Evolutionary conservation across 441 rosid genomes (phyloP), one percentile per base, ranked within the genome.

Genomic region (Manihot esculenta): DNA sequence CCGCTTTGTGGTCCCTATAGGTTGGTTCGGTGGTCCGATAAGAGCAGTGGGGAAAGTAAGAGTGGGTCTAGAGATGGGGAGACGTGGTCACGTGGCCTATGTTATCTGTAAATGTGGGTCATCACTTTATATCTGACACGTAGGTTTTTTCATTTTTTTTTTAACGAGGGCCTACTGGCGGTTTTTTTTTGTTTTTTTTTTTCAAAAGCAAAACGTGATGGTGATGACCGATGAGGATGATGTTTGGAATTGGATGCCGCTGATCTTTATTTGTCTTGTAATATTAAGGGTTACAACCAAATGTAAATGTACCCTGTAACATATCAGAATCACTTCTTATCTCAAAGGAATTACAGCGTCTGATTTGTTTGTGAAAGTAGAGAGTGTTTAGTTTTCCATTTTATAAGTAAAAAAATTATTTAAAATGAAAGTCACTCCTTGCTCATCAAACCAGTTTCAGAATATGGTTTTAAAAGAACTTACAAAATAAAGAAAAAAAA

Each of bases 1-100:
- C 78, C 83, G 72, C 77, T 65, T 78, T 79, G 85, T 81, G 88
- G 87, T 80, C 85, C 88, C 33, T 30, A 30, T 4, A 30, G 33
- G 57, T 69, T 63, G 73, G 79, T 60, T 82, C 64, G 74, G 88
- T 80, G 84, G 84, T 77, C 78, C 77, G 77, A 64, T 72, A 68
- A 68, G 47, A 20, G 42, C 17, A 53, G 79, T 62, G 55, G 76
- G 76, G 78, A 73, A 66, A 33, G 63, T 72, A 72, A 18, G 30
- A 10, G 18, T 30, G 11, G 44, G 55, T 62, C 57, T 17, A 61
- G 56, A 61, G 30, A 5, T 20, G 26, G 1, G 73, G 79, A n/a
- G n/a, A n/a, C n/a, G n/a, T n/a, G n/a, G n/a, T n/a, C 79, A 74
- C 82, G 85, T 77, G 82, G 69, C 48, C 0, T 21, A 0, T 2